phyloP scores from a whole-genome alignment of 768 basidiomycete species.

The Suillus plorans region DNA sequence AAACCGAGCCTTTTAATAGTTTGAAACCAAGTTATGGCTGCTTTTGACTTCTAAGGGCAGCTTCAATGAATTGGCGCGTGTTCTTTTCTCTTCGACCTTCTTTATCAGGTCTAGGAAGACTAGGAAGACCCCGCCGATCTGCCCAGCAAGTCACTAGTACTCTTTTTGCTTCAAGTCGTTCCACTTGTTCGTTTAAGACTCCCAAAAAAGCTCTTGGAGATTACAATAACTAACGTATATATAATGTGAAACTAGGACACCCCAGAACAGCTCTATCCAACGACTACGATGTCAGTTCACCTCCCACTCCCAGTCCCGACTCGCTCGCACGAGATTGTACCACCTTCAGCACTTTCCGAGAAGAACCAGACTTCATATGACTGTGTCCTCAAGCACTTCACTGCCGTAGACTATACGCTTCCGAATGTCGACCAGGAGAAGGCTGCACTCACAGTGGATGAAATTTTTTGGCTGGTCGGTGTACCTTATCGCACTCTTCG shows the following conservation, averaged over 20 bases:
- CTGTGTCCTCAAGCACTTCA: slow-evolving; percentile 60
- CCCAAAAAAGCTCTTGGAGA: not conserved
- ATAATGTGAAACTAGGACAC: not conserved
- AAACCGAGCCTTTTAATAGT: not conserved
- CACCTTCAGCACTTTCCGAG: slow-evolving; percentile 39
- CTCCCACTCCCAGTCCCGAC: slow-evolving; percentile 26
- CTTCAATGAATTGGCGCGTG: not conserved
- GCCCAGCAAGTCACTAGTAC: not conserved
- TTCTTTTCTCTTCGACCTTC: not conserved
- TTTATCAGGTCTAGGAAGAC: not conserved
- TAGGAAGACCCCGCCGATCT: not conserved
- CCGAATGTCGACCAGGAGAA: slow-evolving; percentile 44
- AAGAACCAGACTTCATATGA: slow-evolving; percentile 50
- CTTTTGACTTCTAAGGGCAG: too few species aligned
- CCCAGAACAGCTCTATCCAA: not conserved
- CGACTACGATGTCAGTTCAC: slow-evolving; percentile 9
- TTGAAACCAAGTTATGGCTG: not conserved
- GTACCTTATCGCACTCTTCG: not conserved
- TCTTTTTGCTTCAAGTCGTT: not conserved
- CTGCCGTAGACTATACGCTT: slow-evolving; percentile 48
- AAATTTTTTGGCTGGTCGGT: slow-evolving; percentile 76
- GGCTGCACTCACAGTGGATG: slow-evolving; percentile 55
- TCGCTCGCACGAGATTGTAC: slow-evolving; percentile 24
- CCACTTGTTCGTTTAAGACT: not conserved
- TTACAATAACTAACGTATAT: not conserved